phyloP scores from a whole-genome alignment of 2,329 filamentous ascomycete genomes.

The Colletotrichum camelliae region DNA sequence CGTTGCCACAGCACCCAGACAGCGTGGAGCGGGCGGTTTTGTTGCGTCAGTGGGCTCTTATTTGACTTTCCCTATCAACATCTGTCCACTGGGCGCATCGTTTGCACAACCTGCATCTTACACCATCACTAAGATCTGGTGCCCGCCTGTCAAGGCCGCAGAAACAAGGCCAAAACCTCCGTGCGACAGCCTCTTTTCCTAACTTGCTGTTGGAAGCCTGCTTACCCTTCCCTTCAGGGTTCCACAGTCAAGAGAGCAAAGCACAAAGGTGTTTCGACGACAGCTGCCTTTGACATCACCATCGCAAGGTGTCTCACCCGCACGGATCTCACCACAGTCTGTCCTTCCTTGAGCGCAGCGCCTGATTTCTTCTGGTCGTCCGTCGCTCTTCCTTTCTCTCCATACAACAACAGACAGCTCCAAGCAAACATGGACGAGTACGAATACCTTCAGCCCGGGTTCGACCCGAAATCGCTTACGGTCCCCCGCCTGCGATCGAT shows the following conservation, averaged over 20 bases:
- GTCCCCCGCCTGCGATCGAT: conserved; percentile 90
- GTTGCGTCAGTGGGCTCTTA: conserved; percentile 35
- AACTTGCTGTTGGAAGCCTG: background rate
- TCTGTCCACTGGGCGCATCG: conserved; percentile 5
- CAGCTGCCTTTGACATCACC: conserved; percentile 9
- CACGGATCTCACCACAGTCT: background rate
- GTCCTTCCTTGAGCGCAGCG: background rate
- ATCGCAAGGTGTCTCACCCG: conserved; percentile 7
- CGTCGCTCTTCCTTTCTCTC: background rate
- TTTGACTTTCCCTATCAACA: conserved; percentile 16
- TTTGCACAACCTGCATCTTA: conserved; percentile 11
- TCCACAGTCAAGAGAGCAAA: background rate
- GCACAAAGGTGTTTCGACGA: background rate
- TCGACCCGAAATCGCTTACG: conserved; percentile 83
- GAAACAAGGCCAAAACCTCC: conserved; percentile 5
- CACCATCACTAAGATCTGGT: conserved; percentile 13
- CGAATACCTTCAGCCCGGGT: conserved; percentile 86
- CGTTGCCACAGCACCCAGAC: conserved; percentile 42
- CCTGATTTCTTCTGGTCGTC: background rate
- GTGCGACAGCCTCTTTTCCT: background rate
- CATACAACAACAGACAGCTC: background rate
- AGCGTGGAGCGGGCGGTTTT: conserved; percentile 29
- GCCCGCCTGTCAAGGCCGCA: conserved; percentile 12
- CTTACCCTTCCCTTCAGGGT: background rate
- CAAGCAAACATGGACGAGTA: conserved; percentile 61